Evolutionary conservation across 768 basidiomycete species (phyloP), one percentile per base, ranked within the genome.

Genomic region (Rhodotorula graminis): DNA sequence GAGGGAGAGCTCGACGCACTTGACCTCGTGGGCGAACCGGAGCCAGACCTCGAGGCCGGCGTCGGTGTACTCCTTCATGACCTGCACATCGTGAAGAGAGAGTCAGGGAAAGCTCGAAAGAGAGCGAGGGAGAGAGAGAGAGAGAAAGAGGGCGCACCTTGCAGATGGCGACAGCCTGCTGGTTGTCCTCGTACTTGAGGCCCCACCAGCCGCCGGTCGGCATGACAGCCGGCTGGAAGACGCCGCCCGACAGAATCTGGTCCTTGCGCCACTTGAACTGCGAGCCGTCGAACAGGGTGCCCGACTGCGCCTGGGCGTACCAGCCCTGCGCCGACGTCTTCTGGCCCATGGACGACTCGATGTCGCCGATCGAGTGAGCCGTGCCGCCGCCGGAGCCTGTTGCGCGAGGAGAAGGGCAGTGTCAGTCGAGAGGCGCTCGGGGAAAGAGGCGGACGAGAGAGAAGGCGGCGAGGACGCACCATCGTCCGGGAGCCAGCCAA

Each of bases 41-140:
- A 79, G 77, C 77, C 78, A 77, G 65, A 79, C 78, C 65, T 77
- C 77, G 69, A 79, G 64, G 33, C 78, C 78, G n/a, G 69, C 53
- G 69, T 79, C 78, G 56, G 75, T 76, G 75, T 76, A 79, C 69
- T 77, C 52, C 72, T 79, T 79, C 77, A 79, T 76, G 67, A 76
- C 77, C 27, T 75, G 66, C 70, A 66, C 58, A 75, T 78, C 52
- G 23, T 25, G 33, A 60, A 12, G 59, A 12, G 4, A 61, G 31
- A 27, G 7, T 6, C 18, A 8, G 40, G 27, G 37, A 42, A 21
- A 7, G 8, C 58, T 37, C 4, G 56, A 2, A 12, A 31, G 14
- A 16, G 8, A n/a, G n/a, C 11, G 59, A 10, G 12, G 5, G 3
- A 27, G 27, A n/a, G 55, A 29, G 53, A 29, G 40, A 19, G 37